These are phyloP conservation scores for Rhynchosporium graminicola DNA, from an alignment of 2,329 filamentous ascomycete genomes.

Conservation along the genomic window DNA sequence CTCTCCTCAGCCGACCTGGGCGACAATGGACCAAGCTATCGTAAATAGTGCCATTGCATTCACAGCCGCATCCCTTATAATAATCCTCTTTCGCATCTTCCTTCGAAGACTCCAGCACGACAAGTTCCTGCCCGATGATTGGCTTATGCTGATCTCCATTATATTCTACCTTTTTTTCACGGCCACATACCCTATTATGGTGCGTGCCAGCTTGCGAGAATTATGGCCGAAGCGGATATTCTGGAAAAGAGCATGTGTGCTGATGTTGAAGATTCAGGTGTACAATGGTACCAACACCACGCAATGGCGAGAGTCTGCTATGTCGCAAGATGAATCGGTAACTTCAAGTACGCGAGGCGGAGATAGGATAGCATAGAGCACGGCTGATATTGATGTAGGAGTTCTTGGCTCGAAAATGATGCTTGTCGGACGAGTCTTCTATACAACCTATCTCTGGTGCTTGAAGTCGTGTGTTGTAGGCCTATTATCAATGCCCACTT, in stretches of 20 bases:
- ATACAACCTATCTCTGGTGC: constrained; percentile 33
- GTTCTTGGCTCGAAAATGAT: constrained; percentile 27
- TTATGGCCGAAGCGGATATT: neutral
- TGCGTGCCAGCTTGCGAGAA: constrained; percentile 11
- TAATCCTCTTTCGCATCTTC: constrained; percentile 28
- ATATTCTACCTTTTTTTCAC: constrained; percentile 25
- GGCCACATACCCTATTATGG: constrained; percentile 22
- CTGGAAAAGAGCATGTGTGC: neutral
- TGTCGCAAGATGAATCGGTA: constrained; percentile 14
- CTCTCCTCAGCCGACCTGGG: neutral
- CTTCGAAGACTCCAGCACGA: constrained; percentile 32
- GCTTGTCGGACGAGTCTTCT: constrained; percentile 26
- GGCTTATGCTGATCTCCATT: constrained; percentile 28
- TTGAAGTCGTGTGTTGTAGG: constrained; percentile 35
- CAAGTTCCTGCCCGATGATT: constrained; percentile 29
- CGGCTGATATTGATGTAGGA: constrained; percentile 21
- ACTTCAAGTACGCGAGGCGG: neutral
- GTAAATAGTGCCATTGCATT: constrained; percentile 26
- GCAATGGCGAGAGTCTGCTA: constrained; percentile 11
- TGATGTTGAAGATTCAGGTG: constrained; percentile 15
- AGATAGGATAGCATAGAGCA: constrained; percentile 2
- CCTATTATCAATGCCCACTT: neutral
- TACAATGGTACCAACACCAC: constrained; percentile 26
- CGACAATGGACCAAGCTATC: constrained; percentile 16
- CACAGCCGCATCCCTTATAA: constrained; percentile 25